A percentile compares a stretch with the other conserved stretches of the same genome.
phyloP scores from a whole-genome alignment of 306 rosid genomes.

The Ceratonia siliqua region DNA sequence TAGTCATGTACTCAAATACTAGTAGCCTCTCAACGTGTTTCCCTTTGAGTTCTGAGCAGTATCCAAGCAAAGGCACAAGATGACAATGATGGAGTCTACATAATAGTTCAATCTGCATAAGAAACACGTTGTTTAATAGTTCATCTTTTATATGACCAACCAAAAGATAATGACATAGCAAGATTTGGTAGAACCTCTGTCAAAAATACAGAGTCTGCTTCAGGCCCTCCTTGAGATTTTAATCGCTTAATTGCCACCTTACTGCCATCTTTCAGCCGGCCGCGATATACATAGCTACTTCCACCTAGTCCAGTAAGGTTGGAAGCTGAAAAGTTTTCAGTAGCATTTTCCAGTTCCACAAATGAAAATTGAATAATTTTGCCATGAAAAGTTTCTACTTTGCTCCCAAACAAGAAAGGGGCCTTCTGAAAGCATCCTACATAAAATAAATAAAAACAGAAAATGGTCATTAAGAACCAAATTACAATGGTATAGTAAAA shows the following conservation, averaged over 20 bases:
- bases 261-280: conserved; percentile 68
- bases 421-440: conserved; percentile 79
- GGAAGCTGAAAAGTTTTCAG: conserved; percentile 74
- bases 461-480: conserved; percentile 14
- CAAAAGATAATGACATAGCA: conserved; percentile 31
- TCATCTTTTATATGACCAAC: conserved; percentile 3
- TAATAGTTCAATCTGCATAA: conserved; percentile 79
- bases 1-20: conserved; percentile 77
- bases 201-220: conserved; percentile 67
- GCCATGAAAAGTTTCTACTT: conserved; percentile 57
- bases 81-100: conserved; percentile 94
- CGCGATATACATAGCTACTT: conserved; percentile 90
- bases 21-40: conserved; percentile 83
- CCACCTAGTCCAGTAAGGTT: conserved; percentile 91
- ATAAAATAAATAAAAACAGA: conserved; percentile 20
- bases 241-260: conserved; percentile 84
- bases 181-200: conserved; percentile 67
- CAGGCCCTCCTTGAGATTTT: conserved; percentile 72
- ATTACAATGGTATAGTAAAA: conserved; percentile 10
- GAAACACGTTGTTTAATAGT: conserved; percentile 10
- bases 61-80: conserved; percentile 92
- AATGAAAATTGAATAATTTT: conserved; percentile 72
- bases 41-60: conserved; percentile 79
- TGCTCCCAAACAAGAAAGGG: conserved; percentile 64
- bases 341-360: conserved; percentile 81